Percentiles rank a stretch among this genome's conserved stretches.
Evolutionary conservation across 768 basidiomycete species (phyloP).

Genomic region (Collybia nuda): DNA sequence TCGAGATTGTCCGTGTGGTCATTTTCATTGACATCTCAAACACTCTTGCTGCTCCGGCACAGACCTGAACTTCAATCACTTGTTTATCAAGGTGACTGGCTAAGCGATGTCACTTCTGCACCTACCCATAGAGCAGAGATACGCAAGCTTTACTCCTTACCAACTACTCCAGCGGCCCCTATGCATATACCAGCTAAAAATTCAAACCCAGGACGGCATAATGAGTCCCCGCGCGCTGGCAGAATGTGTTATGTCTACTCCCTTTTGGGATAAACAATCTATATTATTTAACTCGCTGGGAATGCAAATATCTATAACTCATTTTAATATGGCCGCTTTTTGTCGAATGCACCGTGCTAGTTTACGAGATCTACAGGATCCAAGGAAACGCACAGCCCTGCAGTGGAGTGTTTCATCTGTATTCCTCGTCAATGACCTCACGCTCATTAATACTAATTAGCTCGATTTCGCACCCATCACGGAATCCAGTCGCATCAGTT

Average conservation of each 20-base stretch:
- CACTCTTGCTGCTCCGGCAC: no score
- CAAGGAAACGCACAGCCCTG: slow-evolving; percentile 14
- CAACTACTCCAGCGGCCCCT: no score
- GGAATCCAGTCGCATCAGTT: slow-evolving; percentile 7
- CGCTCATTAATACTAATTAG: background rate
- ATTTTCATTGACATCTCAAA: no score
- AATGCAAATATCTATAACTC: no score
- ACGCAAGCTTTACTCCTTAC: no score
- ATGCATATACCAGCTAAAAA: no score
- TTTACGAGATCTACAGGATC: slow-evolving; percentile 3
- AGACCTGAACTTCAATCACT: background rate
- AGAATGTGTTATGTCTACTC: slow-evolving; percentile 9
- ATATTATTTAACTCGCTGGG: no score
- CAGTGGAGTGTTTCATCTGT: slow-evolving; percentile 2
- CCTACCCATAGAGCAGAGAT: no score
- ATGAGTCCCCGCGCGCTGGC: slow-evolving; percentile 1
- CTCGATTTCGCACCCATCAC: background rate
- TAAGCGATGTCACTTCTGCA: no score
- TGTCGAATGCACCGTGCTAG: no score
- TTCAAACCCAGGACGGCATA: no score
- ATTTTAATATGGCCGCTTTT: background rate
- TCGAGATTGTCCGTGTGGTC: background rate
- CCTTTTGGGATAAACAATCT: background rate
- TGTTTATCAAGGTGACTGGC: no score
- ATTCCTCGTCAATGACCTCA: slow-evolving; percentile 4